Conservation (phyloP, 78 protist genomes). For the Dictyostelium capitatum region DNA sequence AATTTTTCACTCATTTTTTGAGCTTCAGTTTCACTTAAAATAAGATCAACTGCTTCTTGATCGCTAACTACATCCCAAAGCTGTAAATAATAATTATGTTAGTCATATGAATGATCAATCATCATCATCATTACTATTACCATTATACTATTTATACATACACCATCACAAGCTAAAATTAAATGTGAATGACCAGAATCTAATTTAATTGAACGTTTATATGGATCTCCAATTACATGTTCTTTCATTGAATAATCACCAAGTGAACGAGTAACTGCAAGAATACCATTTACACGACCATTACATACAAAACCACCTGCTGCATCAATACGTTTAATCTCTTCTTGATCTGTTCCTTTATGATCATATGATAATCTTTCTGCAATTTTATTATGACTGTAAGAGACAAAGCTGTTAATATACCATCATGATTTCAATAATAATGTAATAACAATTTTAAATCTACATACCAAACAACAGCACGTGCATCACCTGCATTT, state of each 20-base stretch:
- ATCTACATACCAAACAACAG: conserved; percentile 67
- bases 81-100: conserved; percentile 16
- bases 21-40: conserved; percentile 71
- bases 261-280: conserved; percentile 86
- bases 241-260: conserved; percentile 88
- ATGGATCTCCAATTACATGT: conserved; percentile 84
- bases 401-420: no score
- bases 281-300: conserved; percentile 85
- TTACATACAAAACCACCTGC: conserved; percentile 84
- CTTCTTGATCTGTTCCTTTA: conserved; percentile 77
- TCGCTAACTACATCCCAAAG: conserved; percentile 88
- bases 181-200: conserved; percentile 56
- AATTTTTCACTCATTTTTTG: conserved; percentile 83
- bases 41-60: conserved; percentile 81
- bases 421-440: no score
- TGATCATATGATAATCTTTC: conserved; percentile 83
- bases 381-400: conserved; percentile 69
- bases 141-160: not conserved
- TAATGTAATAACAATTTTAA: not conserved
- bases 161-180: conserved; percentile 91
- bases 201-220: conserved; percentile 18
- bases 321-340: conserved; percentile 54
- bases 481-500: conserved; percentile 89
- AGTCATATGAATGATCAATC: not conserved
- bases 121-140: not conserved